phyloP scores from a whole-genome alignment of 1,284 basidiomycete species.

The Inonotus obliquus region DNA sequence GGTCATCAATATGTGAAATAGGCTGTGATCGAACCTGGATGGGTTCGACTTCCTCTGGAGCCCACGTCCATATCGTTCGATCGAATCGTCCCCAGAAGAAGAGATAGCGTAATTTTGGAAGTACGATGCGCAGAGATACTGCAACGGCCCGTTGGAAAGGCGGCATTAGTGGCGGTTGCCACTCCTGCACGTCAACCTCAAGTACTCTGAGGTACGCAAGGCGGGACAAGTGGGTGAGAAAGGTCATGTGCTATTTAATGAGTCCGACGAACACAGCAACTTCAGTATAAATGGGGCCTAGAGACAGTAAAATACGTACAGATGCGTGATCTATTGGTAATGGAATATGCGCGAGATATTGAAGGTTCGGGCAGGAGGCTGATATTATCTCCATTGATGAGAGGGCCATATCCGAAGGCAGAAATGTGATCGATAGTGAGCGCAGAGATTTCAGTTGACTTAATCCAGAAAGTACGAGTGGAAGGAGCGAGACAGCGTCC shows the following conservation, averaged over 20 bases:
- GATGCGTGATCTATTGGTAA: conserved; percentile 8
- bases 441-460: conserved; percentile 8
- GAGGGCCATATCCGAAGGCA: conserved; percentile 7
- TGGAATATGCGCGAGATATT: conserved; percentile 13
- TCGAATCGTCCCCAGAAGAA: conserved; percentile 13
- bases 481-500: conserved; percentile 14
- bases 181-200: conserved; percentile 17
- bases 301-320: not conserved
- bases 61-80: conserved; percentile 14
- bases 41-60: conserved; percentile 8
- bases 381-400: conserved; percentile 2
- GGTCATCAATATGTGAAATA: not conserved
- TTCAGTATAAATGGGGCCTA: not conserved
- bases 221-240: conserved; percentile 7
- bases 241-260: conserved; percentile 2
- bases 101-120: conserved; percentile 1
- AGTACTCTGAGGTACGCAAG: conserved; percentile 5
- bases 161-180: conserved; percentile 5
- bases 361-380: conserved; percentile 12
- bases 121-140: conserved; percentile 8
- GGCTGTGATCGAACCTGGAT: not conserved
- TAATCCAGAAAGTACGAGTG: conserved; percentile 11
- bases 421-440: conserved; percentile 2
- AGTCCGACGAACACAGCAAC: not conserved
- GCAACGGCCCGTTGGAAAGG: conserved; percentile 15